Percentiles rank a stretch among this genome's conserved stretches.
Conservation (phyloP, 805 yeast species). For the Nematodospora valgi region DNA sequence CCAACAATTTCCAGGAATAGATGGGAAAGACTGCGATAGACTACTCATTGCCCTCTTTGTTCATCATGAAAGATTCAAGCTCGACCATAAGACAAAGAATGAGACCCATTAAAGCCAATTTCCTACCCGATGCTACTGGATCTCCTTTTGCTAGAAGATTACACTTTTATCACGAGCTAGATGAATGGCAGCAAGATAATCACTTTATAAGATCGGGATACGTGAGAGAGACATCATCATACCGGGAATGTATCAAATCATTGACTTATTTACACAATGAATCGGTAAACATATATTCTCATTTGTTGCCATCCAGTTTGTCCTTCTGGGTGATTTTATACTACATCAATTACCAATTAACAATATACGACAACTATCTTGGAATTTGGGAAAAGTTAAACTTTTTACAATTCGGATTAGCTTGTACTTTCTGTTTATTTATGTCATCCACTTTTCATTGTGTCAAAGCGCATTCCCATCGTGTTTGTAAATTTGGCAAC, state of each 20-base stretch:
- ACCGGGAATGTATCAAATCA: constrained; percentile 43
- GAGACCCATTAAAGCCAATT: not conserved
- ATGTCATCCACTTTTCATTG: constrained; percentile 68
- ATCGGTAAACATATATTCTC: constrained; percentile 68
- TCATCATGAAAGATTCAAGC: not conserved
- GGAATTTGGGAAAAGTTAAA: constrained; percentile 45
- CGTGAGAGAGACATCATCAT: constrained; percentile 53
- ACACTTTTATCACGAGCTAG: constrained; percentile 52
- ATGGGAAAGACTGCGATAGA: no score
- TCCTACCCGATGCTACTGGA: not conserved
- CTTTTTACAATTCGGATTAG: constrained; percentile 51
- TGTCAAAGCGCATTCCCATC: constrained; percentile 61
- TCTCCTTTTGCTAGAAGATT: constrained; percentile 8
- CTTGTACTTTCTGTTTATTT: constrained; percentile 57
- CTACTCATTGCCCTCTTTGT: no score
- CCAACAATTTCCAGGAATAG: no score
- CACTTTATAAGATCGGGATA: constrained; percentile 64
- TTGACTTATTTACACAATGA: constrained; percentile 64
- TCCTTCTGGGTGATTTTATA: constrained; percentile 21
- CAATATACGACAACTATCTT: constrained; percentile 19
- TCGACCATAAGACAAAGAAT: constrained; percentile 6
- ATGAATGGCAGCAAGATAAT: constrained; percentile 74
- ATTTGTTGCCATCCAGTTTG: constrained; percentile 46
- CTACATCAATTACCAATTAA: constrained; percentile 27
- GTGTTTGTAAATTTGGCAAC: constrained; percentile 55